A percentile compares a stretch with the other conserved stretches of the same genome.
phyloP scores from a whole-genome alignment of 495 filamentous ascomycete species.

The Tuber brumale region DNA sequence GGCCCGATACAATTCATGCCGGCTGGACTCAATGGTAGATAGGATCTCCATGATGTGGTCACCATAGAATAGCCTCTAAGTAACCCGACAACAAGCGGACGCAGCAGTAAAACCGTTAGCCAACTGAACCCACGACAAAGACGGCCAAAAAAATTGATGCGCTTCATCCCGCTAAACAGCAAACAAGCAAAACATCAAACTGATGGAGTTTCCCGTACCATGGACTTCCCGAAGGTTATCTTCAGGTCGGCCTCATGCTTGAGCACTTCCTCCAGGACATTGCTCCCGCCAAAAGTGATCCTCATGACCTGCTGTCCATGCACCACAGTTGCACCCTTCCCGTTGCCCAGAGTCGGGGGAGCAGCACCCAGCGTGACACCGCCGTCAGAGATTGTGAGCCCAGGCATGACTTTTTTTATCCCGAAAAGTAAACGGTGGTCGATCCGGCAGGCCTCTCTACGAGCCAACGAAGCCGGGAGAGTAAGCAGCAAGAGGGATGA shows the following conservation, averaged over 20 bases:
- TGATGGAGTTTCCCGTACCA: constrained; percentile 43
- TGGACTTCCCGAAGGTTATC: constrained; percentile 46
- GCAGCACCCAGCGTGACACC: constrained; percentile 32
- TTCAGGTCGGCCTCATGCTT: constrained; percentile 48
- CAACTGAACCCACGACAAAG: constrained; percentile 36
- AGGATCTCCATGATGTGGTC: constrained; percentile 52
- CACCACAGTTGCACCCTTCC: constrained; percentile 15
- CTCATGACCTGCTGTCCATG: constrained; percentile 52
- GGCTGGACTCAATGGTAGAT: constrained; percentile 47
- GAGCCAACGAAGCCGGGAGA: constrained; percentile 1
- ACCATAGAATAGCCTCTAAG: constrained; percentile 51
- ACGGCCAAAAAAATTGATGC: not conserved
- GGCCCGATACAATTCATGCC: constrained; percentile 51
- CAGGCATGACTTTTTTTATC: constrained; percentile 25
- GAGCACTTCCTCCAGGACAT: constrained; percentile 50
- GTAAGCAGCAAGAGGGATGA: not conserved
- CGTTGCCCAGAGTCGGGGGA: constrained; percentile 13
- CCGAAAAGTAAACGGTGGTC: not conserved
- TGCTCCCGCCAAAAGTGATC: constrained; percentile 50
- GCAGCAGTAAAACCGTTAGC: constrained; percentile 38
- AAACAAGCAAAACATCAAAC: constrained; percentile 37
- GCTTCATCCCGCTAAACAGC: constrained; percentile 23
- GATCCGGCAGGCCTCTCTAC: not conserved
- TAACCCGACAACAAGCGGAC: constrained; percentile 46
- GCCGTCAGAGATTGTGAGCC: constrained; percentile 28